Percentiles rank a stretch among this genome's conserved stretches.
phyloP scores from a whole-genome alignment of 1,284 basidiomycete genomes.

The Coriolopsis trogii region DNA sequence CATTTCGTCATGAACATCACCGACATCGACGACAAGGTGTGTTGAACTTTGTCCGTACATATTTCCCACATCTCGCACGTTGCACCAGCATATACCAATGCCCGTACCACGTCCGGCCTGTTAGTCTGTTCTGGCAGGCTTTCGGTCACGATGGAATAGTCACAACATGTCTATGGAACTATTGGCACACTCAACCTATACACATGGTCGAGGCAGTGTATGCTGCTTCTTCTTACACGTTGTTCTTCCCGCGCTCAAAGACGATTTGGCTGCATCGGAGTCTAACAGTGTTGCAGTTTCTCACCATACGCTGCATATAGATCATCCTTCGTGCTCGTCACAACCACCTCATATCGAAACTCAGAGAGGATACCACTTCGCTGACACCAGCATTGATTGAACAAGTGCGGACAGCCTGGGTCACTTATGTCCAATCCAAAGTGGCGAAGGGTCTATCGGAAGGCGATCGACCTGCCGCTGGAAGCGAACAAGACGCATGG shows the following conservation, averaged over 20 bases:
- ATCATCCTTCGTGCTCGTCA: slow-evolving; percentile 91
- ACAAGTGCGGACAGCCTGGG: slow-evolving; percentile 68
- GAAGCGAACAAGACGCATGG: slow-evolving; percentile 58
- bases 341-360: slow-evolving; percentile 76
- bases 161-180: no score
- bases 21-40: slow-evolving; percentile 98
- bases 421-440: slow-evolving; percentile 61
- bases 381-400: slow-evolving; percentile 63
- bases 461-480: slow-evolving; percentile 46
- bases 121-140: no score
- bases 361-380: slow-evolving; percentile 56
- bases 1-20: slow-evolving; percentile 99
- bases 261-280: not conserved
- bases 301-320: slow-evolving; percentile 42
- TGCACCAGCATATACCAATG: not conserved
- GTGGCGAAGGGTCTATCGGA: slow-evolving; percentile 60
- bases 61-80: not conserved
- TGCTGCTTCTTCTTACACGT: not conserved
- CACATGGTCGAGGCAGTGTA: no score
- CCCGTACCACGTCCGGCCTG: not conserved
- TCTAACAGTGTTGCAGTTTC: slow-evolving; percentile 13
- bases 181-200: no score
- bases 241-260: not conserved
- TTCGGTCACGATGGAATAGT: no score
- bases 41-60: no score